Percentiles rank a stretch among this genome's conserved stretches.
These are phyloP conservation scores for Trichoderma koningii DNA, from an alignment of 2,329 filamentous ascomycete genomes.

Conservation along the genomic window DNA sequence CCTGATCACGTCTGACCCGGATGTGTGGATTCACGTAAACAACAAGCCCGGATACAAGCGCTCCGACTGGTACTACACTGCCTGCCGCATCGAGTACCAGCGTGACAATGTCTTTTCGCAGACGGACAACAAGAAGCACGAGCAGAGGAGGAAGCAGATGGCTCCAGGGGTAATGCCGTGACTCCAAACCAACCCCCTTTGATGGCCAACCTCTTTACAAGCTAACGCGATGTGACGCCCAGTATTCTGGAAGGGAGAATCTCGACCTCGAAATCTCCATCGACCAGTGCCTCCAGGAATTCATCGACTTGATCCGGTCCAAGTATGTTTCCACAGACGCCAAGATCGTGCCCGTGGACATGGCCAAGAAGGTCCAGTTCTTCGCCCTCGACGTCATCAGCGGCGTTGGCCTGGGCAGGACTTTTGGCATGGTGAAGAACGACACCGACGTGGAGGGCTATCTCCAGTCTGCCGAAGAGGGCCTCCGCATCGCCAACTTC, in stretches of 20 bases:
- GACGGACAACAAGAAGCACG: slow-evolving; percentile 51
- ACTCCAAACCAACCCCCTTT: background rate
- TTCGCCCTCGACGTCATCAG: slow-evolving; percentile 58
- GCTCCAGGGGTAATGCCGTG: slow-evolving; percentile 48
- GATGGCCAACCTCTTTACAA: background rate
- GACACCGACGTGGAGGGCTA: slow-evolving; percentile 50
- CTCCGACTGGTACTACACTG: slow-evolving; percentile 48
- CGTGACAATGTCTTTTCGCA: slow-evolving; percentile 57
- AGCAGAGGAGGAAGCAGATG: slow-evolving; percentile 50
- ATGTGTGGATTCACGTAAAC: slow-evolving; percentile 49
- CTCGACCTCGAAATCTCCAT: slow-evolving; percentile 51
- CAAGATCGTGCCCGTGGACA: slow-evolving; percentile 44
- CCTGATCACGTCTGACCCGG: slow-evolving; percentile 51
- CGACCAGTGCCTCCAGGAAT: slow-evolving; percentile 48
- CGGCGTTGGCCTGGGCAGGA: slow-evolving; percentile 51
- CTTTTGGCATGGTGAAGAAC: slow-evolving; percentile 50
- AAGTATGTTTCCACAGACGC: slow-evolving; percentile 46
- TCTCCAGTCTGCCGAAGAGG: slow-evolving; percentile 41
- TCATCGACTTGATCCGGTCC: slow-evolving; percentile 47
- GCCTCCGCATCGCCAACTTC: slow-evolving; percentile 35
- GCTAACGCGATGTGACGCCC: background rate
- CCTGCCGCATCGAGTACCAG: slow-evolving; percentile 51
- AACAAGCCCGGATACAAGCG: slow-evolving; percentile 46
- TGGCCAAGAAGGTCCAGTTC: slow-evolving; percentile 51
- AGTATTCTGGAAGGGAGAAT: slow-evolving; percentile 61